Evolutionary conservation across 257 asterid species (phyloP).

Genomic region (Rhazya stricta): DNA sequence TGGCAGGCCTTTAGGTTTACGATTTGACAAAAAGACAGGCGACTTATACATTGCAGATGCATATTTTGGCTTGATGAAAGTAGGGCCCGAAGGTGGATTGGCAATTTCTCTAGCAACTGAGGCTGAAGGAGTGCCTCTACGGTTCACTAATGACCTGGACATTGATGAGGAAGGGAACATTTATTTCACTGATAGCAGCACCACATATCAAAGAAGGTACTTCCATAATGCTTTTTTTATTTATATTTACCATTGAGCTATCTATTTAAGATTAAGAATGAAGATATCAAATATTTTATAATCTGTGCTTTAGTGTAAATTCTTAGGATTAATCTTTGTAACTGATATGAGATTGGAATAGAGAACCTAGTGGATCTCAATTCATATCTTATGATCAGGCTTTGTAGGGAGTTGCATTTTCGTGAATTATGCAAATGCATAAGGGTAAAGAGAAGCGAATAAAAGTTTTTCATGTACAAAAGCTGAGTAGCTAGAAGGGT

Average conservation of each 20-base stretch:
- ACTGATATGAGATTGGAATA: neutral
- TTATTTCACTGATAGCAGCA: constrained; percentile 93
- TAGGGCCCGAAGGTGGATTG: constrained; percentile 88
- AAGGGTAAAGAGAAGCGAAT: neutral
- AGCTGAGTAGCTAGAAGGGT: neutral
- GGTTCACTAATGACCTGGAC: constrained; percentile 81
- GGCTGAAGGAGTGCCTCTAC: constrained; percentile 78
- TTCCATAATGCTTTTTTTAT: neutral
- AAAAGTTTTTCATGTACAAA: neutral
- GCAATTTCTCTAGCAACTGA: constrained; percentile 64
- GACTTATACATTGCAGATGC: constrained; percentile 95
- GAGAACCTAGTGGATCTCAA: neutral
- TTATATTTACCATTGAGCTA: neutral
- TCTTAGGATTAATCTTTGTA: neutral
- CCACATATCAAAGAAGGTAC: constrained; percentile 70
- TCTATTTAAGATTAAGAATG: neutral
- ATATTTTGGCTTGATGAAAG: constrained; percentile 90
- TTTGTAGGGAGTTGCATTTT: neutral
- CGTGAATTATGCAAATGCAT: neutral
- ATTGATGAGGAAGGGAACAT: constrained; percentile 74
- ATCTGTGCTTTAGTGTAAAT: neutral
- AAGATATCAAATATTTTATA: neutral
- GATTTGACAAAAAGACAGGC: constrained; percentile 74
- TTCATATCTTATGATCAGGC: neutral
- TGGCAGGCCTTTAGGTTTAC: constrained; percentile 92